Percentiles rank a stretch among this genome's conserved stretches.
Conservation (phyloP, 2,329 filamentous ascomycete genomes). For the Aureobasidium sp. region DNA sequence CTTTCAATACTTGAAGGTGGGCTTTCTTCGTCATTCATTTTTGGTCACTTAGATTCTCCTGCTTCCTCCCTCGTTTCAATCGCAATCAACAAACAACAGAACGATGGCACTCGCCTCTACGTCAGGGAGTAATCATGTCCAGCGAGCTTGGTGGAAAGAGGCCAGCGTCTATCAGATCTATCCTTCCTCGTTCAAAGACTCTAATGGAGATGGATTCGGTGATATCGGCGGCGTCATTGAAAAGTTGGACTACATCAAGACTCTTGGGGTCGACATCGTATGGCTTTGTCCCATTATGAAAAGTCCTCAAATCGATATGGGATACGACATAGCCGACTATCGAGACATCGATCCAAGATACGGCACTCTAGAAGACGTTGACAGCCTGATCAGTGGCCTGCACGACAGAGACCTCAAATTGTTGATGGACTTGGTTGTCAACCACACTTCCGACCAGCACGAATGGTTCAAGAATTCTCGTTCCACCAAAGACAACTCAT, state of each 20-base stretch:
- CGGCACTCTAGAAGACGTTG: constrained; percentile 58
- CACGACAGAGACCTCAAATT: constrained; percentile 59
- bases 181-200: constrained; percentile 39
- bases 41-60: no score
- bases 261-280: constrained; percentile 55
- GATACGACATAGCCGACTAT: constrained; percentile 62
- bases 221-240: constrained; percentile 57
- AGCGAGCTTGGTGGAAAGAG: constrained; percentile 35
- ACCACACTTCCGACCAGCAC: constrained; percentile 63
- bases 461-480: constrained; percentile 64
- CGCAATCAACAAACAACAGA: no score
- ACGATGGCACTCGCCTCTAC: no score
- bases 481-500: constrained; percentile 54
- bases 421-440: constrained; percentile 67
- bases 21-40: no score
- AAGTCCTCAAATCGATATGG: constrained; percentile 59
- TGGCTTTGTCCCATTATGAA: constrained; percentile 62
- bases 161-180: constrained; percentile 37
- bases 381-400: constrained; percentile 51
- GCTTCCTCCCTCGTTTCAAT: no score
- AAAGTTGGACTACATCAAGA: constrained; percentile 54
- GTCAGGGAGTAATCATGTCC: no score
- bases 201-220: constrained; percentile 52
- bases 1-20: no score
- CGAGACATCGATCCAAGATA: constrained; percentile 57